Evolutionary conservation across 2,329 filamentous ascomycete species (phyloP).

Genomic region (Exophiala oligosperma): DNA sequence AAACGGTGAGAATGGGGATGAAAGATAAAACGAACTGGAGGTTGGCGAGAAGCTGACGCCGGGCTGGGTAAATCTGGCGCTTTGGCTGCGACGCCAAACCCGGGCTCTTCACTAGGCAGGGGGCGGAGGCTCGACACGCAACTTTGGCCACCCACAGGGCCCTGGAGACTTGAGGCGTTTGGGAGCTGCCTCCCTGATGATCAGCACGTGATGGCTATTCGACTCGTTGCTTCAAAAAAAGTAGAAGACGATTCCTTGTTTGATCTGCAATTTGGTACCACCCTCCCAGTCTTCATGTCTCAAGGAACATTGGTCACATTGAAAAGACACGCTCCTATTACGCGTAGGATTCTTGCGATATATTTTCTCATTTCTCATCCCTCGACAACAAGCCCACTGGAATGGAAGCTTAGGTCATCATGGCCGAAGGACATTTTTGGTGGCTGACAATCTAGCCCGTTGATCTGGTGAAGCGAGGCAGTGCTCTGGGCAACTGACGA

Average conservation of each 20-base stretch:
- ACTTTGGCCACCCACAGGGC: not conserved
- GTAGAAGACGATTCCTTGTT: no score
- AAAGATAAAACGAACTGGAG: slow-evolving; percentile 15
- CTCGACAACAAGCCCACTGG: no score
- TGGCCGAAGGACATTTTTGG: not conserved
- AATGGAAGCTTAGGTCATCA: not conserved
- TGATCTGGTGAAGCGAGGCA: slow-evolving; percentile 8
- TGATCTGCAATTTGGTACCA: not conserved
- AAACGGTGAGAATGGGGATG: slow-evolving; percentile 5
- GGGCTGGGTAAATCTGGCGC: slow-evolving; percentile 24
- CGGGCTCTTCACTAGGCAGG: not conserved
- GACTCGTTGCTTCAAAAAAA: no score
- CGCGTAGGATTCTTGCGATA: not conserved
- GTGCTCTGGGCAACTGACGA: slow-evolving; percentile 14
- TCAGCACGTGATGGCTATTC: not conserved
- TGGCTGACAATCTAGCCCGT: slow-evolving; percentile 1
- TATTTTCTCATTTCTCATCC: not conserved
- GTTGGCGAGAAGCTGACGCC: slow-evolving; percentile 22
- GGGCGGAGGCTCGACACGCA: slow-evolving; percentile 5
- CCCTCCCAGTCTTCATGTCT: not conserved
- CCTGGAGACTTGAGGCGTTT: not conserved
- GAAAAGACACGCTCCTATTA: not conserved
- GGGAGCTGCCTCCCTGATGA: slow-evolving; percentile 1
- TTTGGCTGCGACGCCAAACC: slow-evolving; percentile 19
- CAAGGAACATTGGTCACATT: not conserved